A percentile compares a stretch with the other conserved stretches of the same genome.
Conservation (phyloP, 768 basidiomycete genomes). For the Clitopilus passeckerianus region DNA sequence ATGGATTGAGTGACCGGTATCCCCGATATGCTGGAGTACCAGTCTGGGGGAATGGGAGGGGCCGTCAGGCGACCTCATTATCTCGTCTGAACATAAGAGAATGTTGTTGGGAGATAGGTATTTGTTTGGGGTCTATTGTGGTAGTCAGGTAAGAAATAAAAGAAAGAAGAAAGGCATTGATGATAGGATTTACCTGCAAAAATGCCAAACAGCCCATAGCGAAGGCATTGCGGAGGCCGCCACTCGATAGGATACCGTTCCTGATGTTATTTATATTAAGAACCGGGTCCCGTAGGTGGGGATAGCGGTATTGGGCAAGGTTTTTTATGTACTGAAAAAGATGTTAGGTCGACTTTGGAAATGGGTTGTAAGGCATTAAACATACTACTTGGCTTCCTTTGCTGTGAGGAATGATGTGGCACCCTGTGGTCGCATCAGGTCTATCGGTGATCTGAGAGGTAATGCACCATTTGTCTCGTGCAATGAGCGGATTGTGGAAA, state of each 20-base stretch:
- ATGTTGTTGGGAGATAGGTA: background rate
- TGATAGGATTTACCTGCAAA: background rate
- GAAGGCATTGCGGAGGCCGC: background rate
- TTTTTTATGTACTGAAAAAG: background rate
- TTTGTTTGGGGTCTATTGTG: background rate
- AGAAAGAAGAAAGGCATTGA: background rate
- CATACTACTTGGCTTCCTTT: background rate
- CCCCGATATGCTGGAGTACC: background rate
- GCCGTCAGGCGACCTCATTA: background rate
- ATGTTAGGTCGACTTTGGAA: too few relatives aligned
- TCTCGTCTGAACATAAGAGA: background rate
- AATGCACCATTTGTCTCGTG: background rate
- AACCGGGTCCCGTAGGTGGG: background rate
- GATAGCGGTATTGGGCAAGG: background rate
- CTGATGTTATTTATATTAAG: background rate
- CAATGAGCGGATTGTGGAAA: too few relatives aligned
- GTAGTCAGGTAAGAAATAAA: background rate
- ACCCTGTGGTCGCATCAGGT: background rate
- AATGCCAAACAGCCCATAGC: background rate
- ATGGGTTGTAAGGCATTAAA: background rate
- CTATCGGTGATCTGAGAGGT: background rate
- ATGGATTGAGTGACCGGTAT: too few relatives aligned
- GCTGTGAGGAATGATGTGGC: background rate
- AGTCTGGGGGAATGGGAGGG: background rate
- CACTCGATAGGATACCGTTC: background rate